phyloP scores from a whole-genome alignment of 176 grass and related monocot species.

The Tillandsia fasciculata region DNA sequence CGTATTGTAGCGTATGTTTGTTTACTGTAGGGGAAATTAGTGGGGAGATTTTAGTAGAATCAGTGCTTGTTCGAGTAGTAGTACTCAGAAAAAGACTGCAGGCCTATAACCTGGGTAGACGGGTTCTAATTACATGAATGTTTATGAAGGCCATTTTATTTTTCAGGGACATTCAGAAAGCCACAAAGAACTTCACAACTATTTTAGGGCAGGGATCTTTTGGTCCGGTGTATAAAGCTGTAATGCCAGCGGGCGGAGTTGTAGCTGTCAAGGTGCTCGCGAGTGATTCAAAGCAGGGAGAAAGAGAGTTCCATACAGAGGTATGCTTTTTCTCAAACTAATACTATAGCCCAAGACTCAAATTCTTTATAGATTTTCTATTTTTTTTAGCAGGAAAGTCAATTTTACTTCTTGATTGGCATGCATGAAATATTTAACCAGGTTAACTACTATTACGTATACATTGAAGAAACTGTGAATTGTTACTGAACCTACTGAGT shows the following conservation, averaged over 20 bases:
- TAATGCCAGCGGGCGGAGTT: conserved; percentile 76
- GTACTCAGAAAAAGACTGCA: not conserved
- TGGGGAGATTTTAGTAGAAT: too few species aligned
- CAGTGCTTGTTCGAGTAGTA: not conserved
- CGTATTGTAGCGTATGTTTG: too few species aligned
- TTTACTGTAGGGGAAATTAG: too few species aligned
- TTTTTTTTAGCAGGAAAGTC: not conserved
- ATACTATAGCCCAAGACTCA: not conserved
- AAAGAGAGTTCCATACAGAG: conserved; percentile 94
- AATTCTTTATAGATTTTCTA: not conserved
- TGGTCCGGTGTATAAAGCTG: conserved; percentile 88
- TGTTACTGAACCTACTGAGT: not conserved
- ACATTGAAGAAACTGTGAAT: not conserved
- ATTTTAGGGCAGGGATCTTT: conserved; percentile 94
- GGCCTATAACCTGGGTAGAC: too few species aligned
- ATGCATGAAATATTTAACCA: not conserved
- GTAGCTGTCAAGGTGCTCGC: conserved; percentile 91
- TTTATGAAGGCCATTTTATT: not conserved
- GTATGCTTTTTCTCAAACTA: conserved; percentile 19
- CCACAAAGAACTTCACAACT: conserved; percentile 85
- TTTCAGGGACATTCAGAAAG: conserved; percentile 84
- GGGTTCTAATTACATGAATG: not conserved
- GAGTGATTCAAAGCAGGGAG: conserved; percentile 81
- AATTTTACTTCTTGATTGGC: not conserved
- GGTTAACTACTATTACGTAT: not conserved